Evolutionary conservation across 106 monocot species (phyloP).

Genomic region (Allium sativum): DNA sequence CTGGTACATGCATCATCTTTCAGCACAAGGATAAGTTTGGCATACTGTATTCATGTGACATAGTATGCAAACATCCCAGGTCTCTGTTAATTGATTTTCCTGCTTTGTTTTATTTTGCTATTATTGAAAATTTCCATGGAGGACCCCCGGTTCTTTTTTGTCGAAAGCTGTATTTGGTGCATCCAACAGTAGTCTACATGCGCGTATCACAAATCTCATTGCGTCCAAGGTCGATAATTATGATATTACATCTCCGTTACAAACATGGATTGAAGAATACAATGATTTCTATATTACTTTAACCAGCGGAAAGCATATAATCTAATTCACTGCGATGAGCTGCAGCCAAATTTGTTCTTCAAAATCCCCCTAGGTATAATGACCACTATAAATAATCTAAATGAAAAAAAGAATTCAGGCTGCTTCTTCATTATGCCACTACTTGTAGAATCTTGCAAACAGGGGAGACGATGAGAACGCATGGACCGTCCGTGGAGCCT

Average conservation of each 20-base stretch:
- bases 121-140: slow-evolving; percentile 33
- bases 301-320: slow-evolving; percentile 5
- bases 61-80: slow-evolving; percentile 32
- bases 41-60: background rate
- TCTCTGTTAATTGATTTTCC: slow-evolving; percentile 68
- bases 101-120: slow-evolving; percentile 72
- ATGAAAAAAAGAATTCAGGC: slow-evolving; percentile 26
- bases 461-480: slow-evolving; percentile 11
- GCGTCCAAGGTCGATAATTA: slow-evolving; percentile 18
- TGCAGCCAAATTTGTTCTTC: slow-evolving; percentile 16
- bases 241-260: slow-evolving; percentile 12
- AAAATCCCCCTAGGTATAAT: slow-evolving; percentile 65
- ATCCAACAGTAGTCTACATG: slow-evolving; percentile 14
- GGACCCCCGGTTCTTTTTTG: slow-evolving; percentile 22
- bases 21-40: background rate
- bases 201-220: slow-evolving; percentile 31
- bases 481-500: slow-evolving; percentile 37
- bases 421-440: slow-evolving; percentile 62
- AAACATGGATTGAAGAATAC: slow-evolving; percentile 49
- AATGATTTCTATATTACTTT: slow-evolving; percentile 16
- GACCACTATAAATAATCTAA: slow-evolving; percentile 13
- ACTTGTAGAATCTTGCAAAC: slow-evolving; percentile 39
- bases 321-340: background rate
- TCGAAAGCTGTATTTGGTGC: slow-evolving; percentile 12
- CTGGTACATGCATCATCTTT: slow-evolving; percentile 32